These are phyloP conservation scores for Suhomyces pyralidae DNA, from an alignment of 805 yeast genomes.

Conservation along the genomic window DNA sequence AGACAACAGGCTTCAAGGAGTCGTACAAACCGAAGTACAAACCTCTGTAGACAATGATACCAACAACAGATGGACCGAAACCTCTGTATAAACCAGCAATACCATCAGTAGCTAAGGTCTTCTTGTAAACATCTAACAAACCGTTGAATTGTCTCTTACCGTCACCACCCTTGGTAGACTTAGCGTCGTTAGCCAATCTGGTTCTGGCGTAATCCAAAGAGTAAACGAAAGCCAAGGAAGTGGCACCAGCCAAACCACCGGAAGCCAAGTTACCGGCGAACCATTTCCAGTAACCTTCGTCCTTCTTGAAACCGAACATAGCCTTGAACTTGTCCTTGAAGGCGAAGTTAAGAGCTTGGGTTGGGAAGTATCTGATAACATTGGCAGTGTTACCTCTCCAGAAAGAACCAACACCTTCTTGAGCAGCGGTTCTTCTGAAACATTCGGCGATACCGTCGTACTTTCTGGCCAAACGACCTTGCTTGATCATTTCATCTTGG, in stretches of 20 bases:
- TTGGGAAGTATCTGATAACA: conserved; percentile 98
- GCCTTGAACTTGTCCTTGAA: conserved; percentile 97
- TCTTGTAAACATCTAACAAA: conserved; percentile 92
- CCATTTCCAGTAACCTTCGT: conserved; percentile 89
- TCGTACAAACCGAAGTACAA: conserved; percentile 97
- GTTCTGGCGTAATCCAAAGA: conserved; percentile 98
- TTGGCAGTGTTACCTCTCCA: conserved; percentile 99
- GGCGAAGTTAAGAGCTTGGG: conserved; percentile 97
- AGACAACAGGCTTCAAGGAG: conserved; percentile 91
- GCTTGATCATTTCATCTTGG: conserved; percentile 98
- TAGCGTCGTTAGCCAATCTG: conserved; percentile 97
- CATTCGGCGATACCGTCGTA: conserved; percentile 92
- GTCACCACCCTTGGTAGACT: conserved; percentile 69
- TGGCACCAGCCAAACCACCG: conserved; percentile 98
- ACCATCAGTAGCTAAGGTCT: conserved; percentile 95
- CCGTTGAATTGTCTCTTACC: conserved; percentile 98
- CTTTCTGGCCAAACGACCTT: conserved; percentile 84
- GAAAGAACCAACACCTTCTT: conserved; percentile 90
- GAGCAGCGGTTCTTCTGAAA: conserved; percentile 91
- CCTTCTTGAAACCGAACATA: conserved; percentile 96
- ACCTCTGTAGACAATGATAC: conserved; percentile 99
- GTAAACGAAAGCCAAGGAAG: conserved; percentile 89
- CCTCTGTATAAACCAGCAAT: conserved; percentile 98
- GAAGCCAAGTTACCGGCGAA: conserved; percentile 98
- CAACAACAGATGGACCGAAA: conserved; percentile 97